Evolutionary conservation across 1,284 basidiomycete species (phyloP), one percentile per base, ranked within the genome.

Genomic region (Trichosporon ovoides): DNA sequence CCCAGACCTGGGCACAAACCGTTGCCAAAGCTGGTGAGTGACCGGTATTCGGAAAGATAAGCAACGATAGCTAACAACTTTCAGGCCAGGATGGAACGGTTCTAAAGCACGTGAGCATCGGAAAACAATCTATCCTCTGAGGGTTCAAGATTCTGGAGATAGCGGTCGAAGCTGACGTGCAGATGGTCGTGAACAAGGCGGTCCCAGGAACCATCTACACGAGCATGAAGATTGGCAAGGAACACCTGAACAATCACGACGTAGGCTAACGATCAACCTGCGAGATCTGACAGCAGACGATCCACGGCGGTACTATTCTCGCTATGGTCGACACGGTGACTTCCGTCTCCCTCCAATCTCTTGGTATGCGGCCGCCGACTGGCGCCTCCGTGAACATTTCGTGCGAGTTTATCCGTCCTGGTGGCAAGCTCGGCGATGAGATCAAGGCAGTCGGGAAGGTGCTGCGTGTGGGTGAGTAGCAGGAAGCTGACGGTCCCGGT

Each of bases 271-370:
- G 6, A 12, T n/a, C 12, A 10, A 19, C 19, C 14, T 16, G 18
- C 24, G 14, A 11, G 13, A 7, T 60, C 57, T 63, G 55, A 59
- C 55, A 7, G n/a, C 37, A 78, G 74, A 77, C 76, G 3, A 63
- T 78, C n/a, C 76, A 78, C 60, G 76, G 76, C 10, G 76, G 76
- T 7, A 75, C 73, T 0, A 63, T 78, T n/a, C 61, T 77, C 13
- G 70, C 72, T 2, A 74, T 76, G 48, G 74, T 73, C 14, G 76
- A 78, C 59, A 76, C 75, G 0, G 69, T 78, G 31, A 76, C 74
- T 1, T 76, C 76, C 12, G 65, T 78, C 11, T 66, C 74, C 1
- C 58, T 78, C 13, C 74, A 73, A n/a, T 73, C 74, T 0, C 61
- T 69, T 1, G 76, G 76, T 35, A 69, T 75, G 40, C 61, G 71